Base-by-base conservation (phyloP, 129 eudicot species). In the Scalesia atractyloides region DNA sequence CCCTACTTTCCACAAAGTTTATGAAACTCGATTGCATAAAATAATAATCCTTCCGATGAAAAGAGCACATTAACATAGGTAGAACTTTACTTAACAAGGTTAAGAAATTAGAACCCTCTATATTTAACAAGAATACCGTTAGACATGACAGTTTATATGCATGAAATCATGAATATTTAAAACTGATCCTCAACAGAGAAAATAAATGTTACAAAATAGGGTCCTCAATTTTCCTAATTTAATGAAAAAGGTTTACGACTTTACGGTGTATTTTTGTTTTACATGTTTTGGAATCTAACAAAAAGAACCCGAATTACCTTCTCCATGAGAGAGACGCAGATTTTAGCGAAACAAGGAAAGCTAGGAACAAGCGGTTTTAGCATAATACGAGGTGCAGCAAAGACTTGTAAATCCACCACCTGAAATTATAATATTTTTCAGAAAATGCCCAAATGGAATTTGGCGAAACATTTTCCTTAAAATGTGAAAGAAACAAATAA, bases 341-440 rank as follows among this genome's bases (percentile, higher is more conserved):
- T 94, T 53, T 88, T 90, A 70, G 96, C 96, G 54, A 94, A 94
- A 79, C 99, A 94, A 57, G 99, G 99, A 79, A 94, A 90, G 84
- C 99, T 94, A 46, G 99, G 99, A 79, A 94, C 99, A 73, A 94
- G 82, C 17, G 99, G 99, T 88, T 94, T 94, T 62, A 94, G 79
- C 44, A 97, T 90, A 53, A 94, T 90, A 26, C 99, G 97, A 14
- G 99, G 99, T 57, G 77, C 59, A 58, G 96, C 99, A 68, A 94
- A 94, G 26, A 90, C 84, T 84, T 94, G 99, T 73, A 94, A 78
- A 82, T 94, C 99, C 64, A 94, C 80, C 80, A 94, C 91, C 99
- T 94, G 89, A 68, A 81, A 65, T 56, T 50, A 64, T 44, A 34
- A 11, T 36, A 33, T 56, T 50, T 62, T 67, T 46, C 30, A 72